Evolutionary conservation across 2,329 filamentous ascomycete genomes (phyloP).

Genomic region (Aulographum hederae): DNA sequence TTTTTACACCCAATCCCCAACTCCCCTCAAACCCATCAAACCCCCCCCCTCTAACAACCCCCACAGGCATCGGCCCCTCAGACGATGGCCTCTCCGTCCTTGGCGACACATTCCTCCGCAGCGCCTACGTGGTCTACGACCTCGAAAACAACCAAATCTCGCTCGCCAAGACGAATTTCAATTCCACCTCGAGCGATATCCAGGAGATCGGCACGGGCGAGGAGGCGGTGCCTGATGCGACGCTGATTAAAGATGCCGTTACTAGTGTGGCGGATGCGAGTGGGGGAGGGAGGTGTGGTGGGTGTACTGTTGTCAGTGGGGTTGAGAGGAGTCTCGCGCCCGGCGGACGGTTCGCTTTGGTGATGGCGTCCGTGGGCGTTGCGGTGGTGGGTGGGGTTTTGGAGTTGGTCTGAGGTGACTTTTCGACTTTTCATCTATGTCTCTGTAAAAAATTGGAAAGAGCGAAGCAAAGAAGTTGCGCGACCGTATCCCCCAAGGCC

Average conservation of each 20-base stretch:
- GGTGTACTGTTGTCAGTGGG: constrained; percentile 11
- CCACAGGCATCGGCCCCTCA: constrained; percentile 30
- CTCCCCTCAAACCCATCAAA: background rate
- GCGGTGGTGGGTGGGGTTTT: constrained; percentile 11
- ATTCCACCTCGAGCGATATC: constrained; percentile 29
- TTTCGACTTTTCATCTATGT: no score
- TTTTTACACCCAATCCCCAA: background rate
- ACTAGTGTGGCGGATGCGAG: constrained; percentile 24
- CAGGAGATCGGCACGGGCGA: constrained; percentile 33
- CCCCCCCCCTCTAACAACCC: background rate
- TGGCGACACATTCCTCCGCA: constrained; percentile 44
- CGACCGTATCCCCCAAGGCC: no score
- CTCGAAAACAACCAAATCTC: constrained; percentile 41
- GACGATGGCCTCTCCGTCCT: constrained; percentile 30
- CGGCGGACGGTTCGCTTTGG: constrained; percentile 45
- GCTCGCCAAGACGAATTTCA: constrained; percentile 42
- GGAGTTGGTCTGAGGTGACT: no score
- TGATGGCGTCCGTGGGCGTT: constrained; percentile 12
- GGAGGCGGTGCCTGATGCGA: constrained; percentile 33
- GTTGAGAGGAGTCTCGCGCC: no score
- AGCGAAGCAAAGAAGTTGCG: no score
- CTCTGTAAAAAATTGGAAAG: no score
- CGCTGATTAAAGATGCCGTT: constrained; percentile 30
- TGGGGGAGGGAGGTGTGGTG: constrained; percentile 24
- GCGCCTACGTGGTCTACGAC: constrained; percentile 45